Evolutionary conservation across 257 asterid species (phyloP), one percentile per base, ranked within the genome.

Genomic region (Scutellaria galericulata): DNA sequence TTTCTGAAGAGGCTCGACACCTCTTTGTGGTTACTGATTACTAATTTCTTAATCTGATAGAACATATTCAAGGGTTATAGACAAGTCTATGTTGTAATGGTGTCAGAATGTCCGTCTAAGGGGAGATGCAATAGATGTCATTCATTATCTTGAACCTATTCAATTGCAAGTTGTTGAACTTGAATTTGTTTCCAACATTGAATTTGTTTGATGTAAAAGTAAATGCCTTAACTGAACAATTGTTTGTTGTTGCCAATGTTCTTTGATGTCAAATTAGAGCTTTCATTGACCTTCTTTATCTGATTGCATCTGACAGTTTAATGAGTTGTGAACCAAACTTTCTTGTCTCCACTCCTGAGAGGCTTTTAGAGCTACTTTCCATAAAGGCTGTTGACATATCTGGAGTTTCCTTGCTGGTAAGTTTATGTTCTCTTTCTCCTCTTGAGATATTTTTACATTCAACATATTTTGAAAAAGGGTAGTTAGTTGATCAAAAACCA

Each of bases 301-400:
- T 41, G 68, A 35, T 61, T 67, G 39, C 69, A 65, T 71, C 44
- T 77, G 75, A 65, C 86, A 92, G 98, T 76, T 84, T 90, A 68
- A 84, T 78, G 77, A 90, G 85, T 66, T 86, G 89, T 75, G 96
- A 88, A 68, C 98, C 98, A 0, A 92, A 92, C 83, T 85, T 93
- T 74, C 75, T 89, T 60, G 72, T 93, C 70, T 85, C 97, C 73
- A 93, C 97, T 18, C 96, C 98, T 1, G 90, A 79, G 67, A 91
- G 97, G 77, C 98, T 93, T 71, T 77, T 85, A 77, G 89, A 89
- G 81, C 94, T 93, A 44, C 77, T 91, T 59, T 68, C 88, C 53
- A 46, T 78, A 50, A 82, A 87, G 57, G 96, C 92, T 58, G 73
- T 93, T 24, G 86, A 93, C 76, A 76, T 86, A 68, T 86, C 93